Percentiles rank a stretch among this genome's conserved stretches.
These are phyloP conservation scores for Talaromyces funiculosus DNA, from an alignment of 2,329 filamentous ascomycete species.

Conservation along the genomic window DNA sequence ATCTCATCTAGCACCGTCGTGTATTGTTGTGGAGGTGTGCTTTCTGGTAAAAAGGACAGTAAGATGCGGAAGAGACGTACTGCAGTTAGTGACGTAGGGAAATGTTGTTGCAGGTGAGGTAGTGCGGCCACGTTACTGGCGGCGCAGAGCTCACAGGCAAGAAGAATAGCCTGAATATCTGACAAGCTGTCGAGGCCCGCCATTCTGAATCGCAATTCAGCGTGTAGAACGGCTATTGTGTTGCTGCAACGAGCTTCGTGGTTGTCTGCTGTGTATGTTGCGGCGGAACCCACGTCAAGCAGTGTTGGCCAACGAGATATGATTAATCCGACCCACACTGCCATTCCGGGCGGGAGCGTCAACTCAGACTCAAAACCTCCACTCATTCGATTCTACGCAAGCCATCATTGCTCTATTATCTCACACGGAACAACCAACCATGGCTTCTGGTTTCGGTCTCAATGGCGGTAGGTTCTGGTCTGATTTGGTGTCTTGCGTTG, in stretches of 20 bases:
- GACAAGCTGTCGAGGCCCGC: slow-evolving; percentile 40
- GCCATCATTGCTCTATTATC: slow-evolving; percentile 3
- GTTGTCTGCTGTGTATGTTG: neutral
- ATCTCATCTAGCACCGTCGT: slow-evolving; percentile 45
- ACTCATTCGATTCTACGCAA: neutral
- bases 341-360: slow-evolving; percentile 19
- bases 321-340: slow-evolving; percentile 17
- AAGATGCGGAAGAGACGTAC: slow-evolving; percentile 55
- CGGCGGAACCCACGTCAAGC: slow-evolving; percentile 17
- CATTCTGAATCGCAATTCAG: slow-evolving; percentile 24
- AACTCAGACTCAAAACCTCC: slow-evolving; percentile 6
- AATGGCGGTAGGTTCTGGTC: slow-evolving; percentile 42
- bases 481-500: slow-evolving; percentile 12
- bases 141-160: slow-evolving; percentile 53
- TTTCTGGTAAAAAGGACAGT: slow-evolving; percentile 58
- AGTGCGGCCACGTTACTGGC: slow-evolving; percentile 50
- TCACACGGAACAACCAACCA: slow-evolving; percentile 24
- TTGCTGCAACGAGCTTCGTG: neutral
- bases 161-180: slow-evolving; percentile 52
- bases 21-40: slow-evolving; percentile 48
- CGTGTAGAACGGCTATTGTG: neutral
- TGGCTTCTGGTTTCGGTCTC: slow-evolving; percentile 52
- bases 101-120: slow-evolving; percentile 46
- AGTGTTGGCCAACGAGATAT: neutral
- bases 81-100: slow-evolving; percentile 44